Evolutionary conservation across 169 alveolate genomes (phyloP).

Genomic region (Plasmodium adleri): DNA sequence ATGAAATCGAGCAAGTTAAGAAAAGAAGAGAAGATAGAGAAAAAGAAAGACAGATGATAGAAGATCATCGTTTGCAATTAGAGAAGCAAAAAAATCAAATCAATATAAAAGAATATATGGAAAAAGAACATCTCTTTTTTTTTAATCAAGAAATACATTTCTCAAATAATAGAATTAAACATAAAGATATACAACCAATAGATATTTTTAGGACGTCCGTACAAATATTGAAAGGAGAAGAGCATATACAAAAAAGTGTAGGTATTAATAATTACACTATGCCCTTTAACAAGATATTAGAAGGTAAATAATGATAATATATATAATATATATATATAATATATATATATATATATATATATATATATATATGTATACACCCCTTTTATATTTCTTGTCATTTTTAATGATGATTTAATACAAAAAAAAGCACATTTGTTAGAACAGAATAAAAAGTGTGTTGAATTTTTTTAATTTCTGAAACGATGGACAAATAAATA

Average conservation of each 20-base stretch:
- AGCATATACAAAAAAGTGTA: not conserved
- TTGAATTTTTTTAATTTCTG: constrained; percentile 21
- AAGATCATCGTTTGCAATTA: constrained; percentile 65
- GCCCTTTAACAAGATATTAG: constrained; percentile 34
- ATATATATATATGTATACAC: too few relatives aligned
- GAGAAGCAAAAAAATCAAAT: constrained; percentile 80
- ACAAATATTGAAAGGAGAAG: constrained; percentile 4
- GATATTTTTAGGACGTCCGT: constrained; percentile 27
- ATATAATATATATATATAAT: not conserved
- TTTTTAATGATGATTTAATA: constrained; percentile 17
- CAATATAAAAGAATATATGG: constrained; percentile 79
- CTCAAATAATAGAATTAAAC: constrained; percentile 26
- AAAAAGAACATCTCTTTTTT: constrained; percentile 78
- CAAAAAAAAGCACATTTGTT: constrained; percentile 45
- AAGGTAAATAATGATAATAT: constrained; percentile 6
- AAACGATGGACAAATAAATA: not conserved
- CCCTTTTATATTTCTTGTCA: too few relatives aligned
- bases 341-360: too few relatives aligned
- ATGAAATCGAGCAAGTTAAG: constrained; percentile 82
- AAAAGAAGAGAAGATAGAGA: constrained; percentile 77
- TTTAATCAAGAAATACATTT: constrained; percentile 78
- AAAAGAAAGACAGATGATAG: constrained; percentile 76
- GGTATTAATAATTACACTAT: not conserved
- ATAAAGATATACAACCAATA: constrained; percentile 11
- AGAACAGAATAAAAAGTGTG: constrained; percentile 40